phyloP scores from a whole-genome alignment of 768 basidiomycete species.

The Boletales sp. region DNA sequence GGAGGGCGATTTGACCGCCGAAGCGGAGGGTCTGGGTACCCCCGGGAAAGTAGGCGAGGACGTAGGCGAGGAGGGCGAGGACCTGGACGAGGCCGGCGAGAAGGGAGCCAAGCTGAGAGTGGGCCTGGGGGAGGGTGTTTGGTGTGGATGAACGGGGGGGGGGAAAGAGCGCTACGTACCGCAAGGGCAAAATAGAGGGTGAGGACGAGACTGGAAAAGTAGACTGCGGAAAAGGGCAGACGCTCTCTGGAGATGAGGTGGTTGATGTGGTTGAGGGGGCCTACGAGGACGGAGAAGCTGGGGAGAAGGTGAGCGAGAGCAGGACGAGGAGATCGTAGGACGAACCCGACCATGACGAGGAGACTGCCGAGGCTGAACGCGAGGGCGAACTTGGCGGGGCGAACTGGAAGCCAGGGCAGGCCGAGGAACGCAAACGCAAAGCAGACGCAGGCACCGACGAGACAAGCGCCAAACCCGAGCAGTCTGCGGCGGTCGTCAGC shows the following conservation, averaged over 20 bases:
- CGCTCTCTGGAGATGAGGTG: slow-evolving; percentile 82
- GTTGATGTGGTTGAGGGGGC: slow-evolving; percentile 89
- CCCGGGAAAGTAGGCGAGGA: slow-evolving; percentile 94
- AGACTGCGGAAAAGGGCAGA: slow-evolving; percentile 79
- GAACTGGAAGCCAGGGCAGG: slow-evolving; percentile 60
- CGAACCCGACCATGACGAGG: slow-evolving; percentile 92
- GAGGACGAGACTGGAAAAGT: slow-evolving; percentile 76
- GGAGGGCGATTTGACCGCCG: slow-evolving; percentile 75
- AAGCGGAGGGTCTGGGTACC: slow-evolving; percentile 77
- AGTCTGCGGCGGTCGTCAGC: slow-evolving; percentile 44
- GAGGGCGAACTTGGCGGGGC: slow-evolving; percentile 88
- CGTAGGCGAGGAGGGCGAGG: slow-evolving; percentile 81
- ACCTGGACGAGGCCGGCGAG: slow-evolving; percentile 79
- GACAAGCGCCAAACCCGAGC: slow-evolving; percentile 85
- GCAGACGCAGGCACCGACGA: slow-evolving; percentile 88
- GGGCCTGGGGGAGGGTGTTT: slow-evolving; percentile 48
- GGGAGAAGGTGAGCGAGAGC: no score
- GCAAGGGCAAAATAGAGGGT: slow-evolving; percentile 92
- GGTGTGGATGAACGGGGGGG: neutral
- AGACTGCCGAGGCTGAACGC: slow-evolving; percentile 87
- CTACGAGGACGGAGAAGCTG: slow-evolving; percentile 82
- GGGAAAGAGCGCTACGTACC: slow-evolving; percentile 42
- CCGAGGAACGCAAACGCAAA: slow-evolving; percentile 90
- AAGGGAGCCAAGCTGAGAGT: slow-evolving; percentile 85
- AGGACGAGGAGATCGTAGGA: slow-evolving; percentile 16